Base-by-base conservation (phyloP, 257 asterid species). In the Agastache rugosa region DNA sequence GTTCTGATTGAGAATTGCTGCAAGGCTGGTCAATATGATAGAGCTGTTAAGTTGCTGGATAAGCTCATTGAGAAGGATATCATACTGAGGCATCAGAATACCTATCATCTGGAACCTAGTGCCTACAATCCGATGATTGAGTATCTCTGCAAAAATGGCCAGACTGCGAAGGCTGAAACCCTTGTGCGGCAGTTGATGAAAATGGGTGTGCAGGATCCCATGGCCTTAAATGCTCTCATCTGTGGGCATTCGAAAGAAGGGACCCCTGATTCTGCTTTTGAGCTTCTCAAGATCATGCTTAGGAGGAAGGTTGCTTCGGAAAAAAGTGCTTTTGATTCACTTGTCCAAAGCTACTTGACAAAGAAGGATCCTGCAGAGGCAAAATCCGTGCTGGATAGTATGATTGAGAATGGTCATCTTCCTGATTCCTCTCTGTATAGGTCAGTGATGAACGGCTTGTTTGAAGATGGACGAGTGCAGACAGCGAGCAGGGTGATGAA, bases 401-500 rank as follows among this genome's bases (percentile, higher is more conserved):
- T 95, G 99, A 80, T 95, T 48, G 98, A 86, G 84, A 85, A 75
- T 67, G 96, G 92, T 10, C 96, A 92, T 77, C 74, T 79, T 12
- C 98, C 99, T 0, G 96, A 89, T 68, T 92, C 96, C 0, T 86
- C 92, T 3, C 74, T 90, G 11, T 90, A 73, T 79, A 81, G 92
- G 69, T 82, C 96, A 3, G 92, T 95, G 77, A 90, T 92, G 92
- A 94, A 87, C 73, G 80, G 91, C 83, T 85, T 95, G 89, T 92
- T 89, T 67, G 89, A 85, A 47, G 99, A 95, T 80, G 99, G 92
- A 29, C 86, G 97, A 61, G 91, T 92, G 61, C 99, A 92, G 81
- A 92, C 99, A 6, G 97, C 98, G 7, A 94, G 98, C 69, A 84
- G 97, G 37, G 98, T 92, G 73, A 94, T 95, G 99, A 88, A 86